phyloP scores from a whole-genome alignment of 2,329 filamentous ascomycete species.

The Tothia fuscella region DNA sequence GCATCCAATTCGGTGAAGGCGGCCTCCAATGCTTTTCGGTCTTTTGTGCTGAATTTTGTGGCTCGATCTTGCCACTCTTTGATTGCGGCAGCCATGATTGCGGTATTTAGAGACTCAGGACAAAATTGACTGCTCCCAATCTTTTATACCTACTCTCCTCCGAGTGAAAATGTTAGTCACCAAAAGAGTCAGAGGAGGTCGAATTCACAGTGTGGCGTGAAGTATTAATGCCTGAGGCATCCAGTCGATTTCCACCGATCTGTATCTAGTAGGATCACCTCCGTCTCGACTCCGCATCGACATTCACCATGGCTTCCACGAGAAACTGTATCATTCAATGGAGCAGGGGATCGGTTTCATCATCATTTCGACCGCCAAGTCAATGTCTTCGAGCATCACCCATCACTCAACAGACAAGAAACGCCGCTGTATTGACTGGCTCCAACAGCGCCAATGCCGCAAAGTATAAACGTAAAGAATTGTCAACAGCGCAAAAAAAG shows the following conservation, averaged over 20 bases:
- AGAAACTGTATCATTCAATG: slow-evolving; percentile 4
- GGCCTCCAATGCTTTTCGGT: slow-evolving; percentile 74
- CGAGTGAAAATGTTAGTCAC: too few relatives aligned
- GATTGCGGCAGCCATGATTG: slow-evolving; percentile 17
- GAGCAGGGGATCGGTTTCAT: slow-evolving; percentile 1
- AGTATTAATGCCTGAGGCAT: too few relatives aligned
- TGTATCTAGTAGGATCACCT: neutral
- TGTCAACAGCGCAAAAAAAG: slow-evolving; percentile 34
- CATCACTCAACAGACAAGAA: slow-evolving; percentile 27
- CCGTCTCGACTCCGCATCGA: slow-evolving; percentile 4
- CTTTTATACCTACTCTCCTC: too few relatives aligned
- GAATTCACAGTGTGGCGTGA: too few relatives aligned
- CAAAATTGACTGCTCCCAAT: too few relatives aligned
- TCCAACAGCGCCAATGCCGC: slow-evolving; percentile 20
- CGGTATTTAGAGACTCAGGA: too few relatives aligned
- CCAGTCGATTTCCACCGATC: too few relatives aligned
- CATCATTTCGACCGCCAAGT: slow-evolving; percentile 1
- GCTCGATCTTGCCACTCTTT: slow-evolving; percentile 46
- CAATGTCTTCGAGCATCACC: slow-evolving; percentile 3
- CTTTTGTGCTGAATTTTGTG: slow-evolving; percentile 41
- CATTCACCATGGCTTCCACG: slow-evolving; percentile 5
- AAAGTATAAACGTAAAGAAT: slow-evolving; percentile 31
- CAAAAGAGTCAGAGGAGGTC: too few relatives aligned
- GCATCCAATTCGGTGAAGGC: slow-evolving; percentile 69
- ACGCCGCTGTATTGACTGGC: slow-evolving; percentile 22